Evolutionary conservation across 23 red algal genomes (phyloP), one percentile per base, ranked within the genome.

Genomic region (Chondrus crispus): DNA sequence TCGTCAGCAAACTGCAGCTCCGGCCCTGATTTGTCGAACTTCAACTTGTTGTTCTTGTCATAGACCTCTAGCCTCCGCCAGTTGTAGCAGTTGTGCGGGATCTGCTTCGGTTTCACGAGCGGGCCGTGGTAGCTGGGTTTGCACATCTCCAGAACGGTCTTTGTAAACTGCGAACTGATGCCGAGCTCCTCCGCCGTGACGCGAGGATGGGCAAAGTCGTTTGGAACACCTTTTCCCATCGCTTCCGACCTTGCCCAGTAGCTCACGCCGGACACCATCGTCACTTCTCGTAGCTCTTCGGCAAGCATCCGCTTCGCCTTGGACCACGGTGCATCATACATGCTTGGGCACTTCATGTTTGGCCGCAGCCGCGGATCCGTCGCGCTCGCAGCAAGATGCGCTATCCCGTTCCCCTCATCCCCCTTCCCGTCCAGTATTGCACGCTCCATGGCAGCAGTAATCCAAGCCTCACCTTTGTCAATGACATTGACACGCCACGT

Each of bases 301-400:
- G 85, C 85, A 38, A 89, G 46, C 46, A 60, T 10, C 2, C 37
- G 46, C 73, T 89, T 89, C 2, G 85, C 73, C n/a, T 74, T 68
- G 41, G 43, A 43, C 85, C 85, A 89, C 10, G 85, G 85, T 50
- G 48, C 75, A 70, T 89, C 85, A 47, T 76, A 77, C 43, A 89
- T 76, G 10, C 33, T 7, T 18, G 68, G n/a, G n/a, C 33, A 24
- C 38, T 89, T 89, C 85, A 89, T 89, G 35, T 89, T 89, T 7
- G 85, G 85, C 8, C 85, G 68, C 30, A 79, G 69, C 10, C 73
- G 68, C 3, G 68, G 40, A 55, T 77, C 69, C 14, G 36, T 42
- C 49, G 85, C 46, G 41, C 48, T 77, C 60, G 9, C 60, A 66
- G 60, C 26, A 66, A 66, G 26, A 7, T 66, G 60, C 35, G 26